Percentiles rank a stretch among this genome's conserved stretches.
phyloP scores from a whole-genome alignment of 495 filamentous ascomycete genomes.

The Aspergillus bertholletiae region DNA sequence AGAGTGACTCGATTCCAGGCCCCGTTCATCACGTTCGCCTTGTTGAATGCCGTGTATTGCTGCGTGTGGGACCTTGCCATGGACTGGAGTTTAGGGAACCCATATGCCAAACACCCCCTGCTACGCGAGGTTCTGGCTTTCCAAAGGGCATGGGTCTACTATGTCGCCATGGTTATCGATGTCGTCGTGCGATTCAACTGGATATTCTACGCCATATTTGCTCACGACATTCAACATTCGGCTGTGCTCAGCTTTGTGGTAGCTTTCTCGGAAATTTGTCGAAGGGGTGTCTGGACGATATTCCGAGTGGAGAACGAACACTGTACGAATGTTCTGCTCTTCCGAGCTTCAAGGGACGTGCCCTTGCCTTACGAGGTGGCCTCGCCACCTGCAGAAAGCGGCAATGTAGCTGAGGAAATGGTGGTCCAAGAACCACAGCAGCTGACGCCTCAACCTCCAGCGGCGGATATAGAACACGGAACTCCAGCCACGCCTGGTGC shows the following conservation, averaged over 20 bases:
- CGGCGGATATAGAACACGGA: slow-evolving; percentile 31
- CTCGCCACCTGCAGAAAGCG: slow-evolving; percentile 20
- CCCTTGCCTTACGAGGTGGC: slow-evolving; percentile 74
- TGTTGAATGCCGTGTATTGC: slow-evolving; percentile 76
- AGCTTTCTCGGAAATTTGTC: slow-evolving; percentile 68
- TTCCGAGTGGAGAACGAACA: slow-evolving; percentile 98
- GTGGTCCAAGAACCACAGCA: slow-evolving; percentile 30
- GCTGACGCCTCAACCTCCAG: slow-evolving; percentile 19
- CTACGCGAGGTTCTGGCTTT: slow-evolving; percentile 79
- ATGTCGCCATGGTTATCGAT: slow-evolving; percentile 76
- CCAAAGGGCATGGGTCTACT: slow-evolving; percentile 76
- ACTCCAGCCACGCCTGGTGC: slow-evolving; percentile 26
- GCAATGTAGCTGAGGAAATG: slow-evolving; percentile 19
- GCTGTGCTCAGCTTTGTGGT: slow-evolving; percentile 74
- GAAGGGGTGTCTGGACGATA: slow-evolving; percentile 84
- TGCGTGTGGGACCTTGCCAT: slow-evolving; percentile 96
- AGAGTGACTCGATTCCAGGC: slow-evolving; percentile 50
- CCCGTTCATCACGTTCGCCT: slow-evolving; percentile 74
- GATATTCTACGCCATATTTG: slow-evolving; percentile 90
- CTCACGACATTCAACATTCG: slow-evolving; percentile 72
- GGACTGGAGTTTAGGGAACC: slow-evolving; percentile 88
- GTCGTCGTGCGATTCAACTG: slow-evolving; percentile 91
- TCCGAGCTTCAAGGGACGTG: slow-evolving; percentile 77
- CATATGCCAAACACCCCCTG: slow-evolving; percentile 62
- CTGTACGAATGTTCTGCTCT: slow-evolving; percentile 79